These are phyloP conservation scores for Aurantiochytrium sp. DNA, from an alignment of 108 stramenopile species.

Conservation along the genomic window DNA sequence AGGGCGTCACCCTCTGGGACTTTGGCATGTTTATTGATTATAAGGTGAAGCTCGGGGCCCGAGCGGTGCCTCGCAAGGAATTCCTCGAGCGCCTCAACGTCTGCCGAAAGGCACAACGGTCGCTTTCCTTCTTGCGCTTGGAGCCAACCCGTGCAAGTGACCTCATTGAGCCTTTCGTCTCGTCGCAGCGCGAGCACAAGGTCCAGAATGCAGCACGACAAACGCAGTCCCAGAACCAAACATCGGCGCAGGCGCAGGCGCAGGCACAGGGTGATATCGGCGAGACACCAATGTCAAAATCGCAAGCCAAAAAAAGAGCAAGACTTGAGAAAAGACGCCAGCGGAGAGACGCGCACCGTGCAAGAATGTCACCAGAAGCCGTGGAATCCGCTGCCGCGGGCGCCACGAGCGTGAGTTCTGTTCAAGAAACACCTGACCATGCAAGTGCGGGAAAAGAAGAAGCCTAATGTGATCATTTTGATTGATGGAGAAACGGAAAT, in stretches of 20 bases:
- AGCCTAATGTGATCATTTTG: no score
- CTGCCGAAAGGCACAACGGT: background rate
- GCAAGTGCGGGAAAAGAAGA: no score
- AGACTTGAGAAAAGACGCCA: background rate
- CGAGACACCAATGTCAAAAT: background rate
- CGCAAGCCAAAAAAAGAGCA: background rate
- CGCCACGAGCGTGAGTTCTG: background rate
- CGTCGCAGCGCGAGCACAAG: background rate
- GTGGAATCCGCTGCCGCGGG: background rate
- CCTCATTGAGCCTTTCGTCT: background rate
- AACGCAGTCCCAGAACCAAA: background rate
- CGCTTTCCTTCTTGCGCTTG: background rate
- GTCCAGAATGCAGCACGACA: background rate
- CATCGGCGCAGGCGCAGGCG: background rate
- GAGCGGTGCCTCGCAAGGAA: slow-evolving; percentile 45
- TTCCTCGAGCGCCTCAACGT: slow-evolving; percentile 51
- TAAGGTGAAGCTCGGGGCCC: slow-evolving; percentile 57
- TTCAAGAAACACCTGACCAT: no score
- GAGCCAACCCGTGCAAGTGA: background rate
- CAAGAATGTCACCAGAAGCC: background rate
- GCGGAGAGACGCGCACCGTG: no score
- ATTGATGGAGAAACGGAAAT: no score
- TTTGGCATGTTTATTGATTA: slow-evolving; percentile 70
- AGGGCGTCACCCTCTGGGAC: slow-evolving; percentile 67
- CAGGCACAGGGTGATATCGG: background rate